Conservation (phyloP, 1,139 yeast genomes). For the Hyphopichia fennica region DNA sequence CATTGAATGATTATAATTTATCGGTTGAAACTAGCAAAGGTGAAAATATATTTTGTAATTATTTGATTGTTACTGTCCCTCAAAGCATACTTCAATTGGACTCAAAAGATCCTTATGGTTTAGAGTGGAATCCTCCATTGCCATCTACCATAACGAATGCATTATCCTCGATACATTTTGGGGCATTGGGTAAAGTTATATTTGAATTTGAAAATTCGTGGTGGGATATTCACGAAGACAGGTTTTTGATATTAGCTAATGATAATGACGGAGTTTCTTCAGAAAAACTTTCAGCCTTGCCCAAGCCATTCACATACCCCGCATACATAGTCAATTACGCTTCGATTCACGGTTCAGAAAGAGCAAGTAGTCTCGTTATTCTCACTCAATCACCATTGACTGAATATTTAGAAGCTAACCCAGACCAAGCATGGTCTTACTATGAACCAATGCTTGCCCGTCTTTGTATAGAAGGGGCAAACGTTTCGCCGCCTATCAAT, state of each 20-base stretch:
- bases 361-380: slow-evolving; percentile 46
- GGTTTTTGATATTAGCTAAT: slow-evolving; percentile 49
- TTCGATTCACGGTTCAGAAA: slow-evolving; percentile 15
- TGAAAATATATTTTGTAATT: slow-evolving; percentile 37
- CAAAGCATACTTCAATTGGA: slow-evolving; percentile 59
- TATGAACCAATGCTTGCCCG: slow-evolving; percentile 35
- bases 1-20: slow-evolving; percentile 11
- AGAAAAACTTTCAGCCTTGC: slow-evolving; percentile 9
- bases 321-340: slow-evolving; percentile 32
- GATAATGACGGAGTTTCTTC: slow-evolving; percentile 10
- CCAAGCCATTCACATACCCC: slow-evolving; percentile 31
- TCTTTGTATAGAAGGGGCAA: slow-evolving; percentile 17
- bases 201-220: slow-evolving; percentile 67
- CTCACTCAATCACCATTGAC: slow-evolving; percentile 75
- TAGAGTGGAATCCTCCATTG: slow-evolving; percentile 61
- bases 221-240: slow-evolving; percentile 61
- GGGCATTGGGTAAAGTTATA: slow-evolving; percentile 74
- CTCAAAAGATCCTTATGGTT: slow-evolving; percentile 37
- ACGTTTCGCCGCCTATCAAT: slow-evolving; percentile 47
- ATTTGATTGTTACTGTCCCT: slow-evolving; percentile 72
- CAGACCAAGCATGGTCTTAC: slow-evolving; percentile 40
- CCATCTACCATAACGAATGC: slow-evolving; percentile 49
- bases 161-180: slow-evolving; percentile 56
- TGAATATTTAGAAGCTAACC: slow-evolving; percentile 39
- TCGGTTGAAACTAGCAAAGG: slow-evolving; percentile 21